Conservation (phyloP, 2,329 filamentous ascomycete species). For the Penicillium hordei region DNA sequence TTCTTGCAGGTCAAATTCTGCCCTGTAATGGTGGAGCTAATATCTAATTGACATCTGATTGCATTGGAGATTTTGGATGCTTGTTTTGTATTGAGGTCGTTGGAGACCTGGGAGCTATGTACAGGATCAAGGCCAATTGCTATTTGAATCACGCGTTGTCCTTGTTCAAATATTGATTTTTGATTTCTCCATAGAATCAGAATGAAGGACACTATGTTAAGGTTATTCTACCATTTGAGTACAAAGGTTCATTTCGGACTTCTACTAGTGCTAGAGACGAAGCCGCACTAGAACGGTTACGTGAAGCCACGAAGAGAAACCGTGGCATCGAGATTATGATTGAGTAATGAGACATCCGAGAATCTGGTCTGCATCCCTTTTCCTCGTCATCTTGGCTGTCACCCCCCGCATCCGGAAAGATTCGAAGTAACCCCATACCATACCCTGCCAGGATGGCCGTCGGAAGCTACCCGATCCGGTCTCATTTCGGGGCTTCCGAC, state of each 20-base stretch:
- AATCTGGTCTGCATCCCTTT: not conserved
- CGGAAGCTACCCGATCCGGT: not conserved
- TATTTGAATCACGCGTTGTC: not conserved
- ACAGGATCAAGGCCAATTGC: not conserved
- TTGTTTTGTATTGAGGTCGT: not conserved
- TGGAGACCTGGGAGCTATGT: not conserved
- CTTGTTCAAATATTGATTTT: not conserved
- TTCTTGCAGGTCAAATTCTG: slow-evolving; percentile 23
- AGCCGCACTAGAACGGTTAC: not conserved
- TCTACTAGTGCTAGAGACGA: not conserved
- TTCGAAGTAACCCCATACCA: not conserved
- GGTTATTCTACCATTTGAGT: not conserved
- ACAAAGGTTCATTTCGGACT: not conserved
- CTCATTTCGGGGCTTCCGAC: not conserved
- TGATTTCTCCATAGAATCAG: not conserved
- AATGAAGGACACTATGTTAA: not conserved
- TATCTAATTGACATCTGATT: slow-evolving; percentile 15
- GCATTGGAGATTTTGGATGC: not conserved
- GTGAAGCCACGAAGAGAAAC: not conserved
- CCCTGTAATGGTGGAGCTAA: slow-evolving; percentile 27
- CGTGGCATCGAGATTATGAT: not conserved
- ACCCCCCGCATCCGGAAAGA: slow-evolving; percentile 6
- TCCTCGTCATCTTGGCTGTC: not conserved
- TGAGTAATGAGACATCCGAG: not conserved
- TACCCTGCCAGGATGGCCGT: not conserved